These are phyloP conservation scores for Stromatinia cepivora DNA, from an alignment of 2,329 filamentous ascomycete genomes.

Conservation along the genomic window DNA sequence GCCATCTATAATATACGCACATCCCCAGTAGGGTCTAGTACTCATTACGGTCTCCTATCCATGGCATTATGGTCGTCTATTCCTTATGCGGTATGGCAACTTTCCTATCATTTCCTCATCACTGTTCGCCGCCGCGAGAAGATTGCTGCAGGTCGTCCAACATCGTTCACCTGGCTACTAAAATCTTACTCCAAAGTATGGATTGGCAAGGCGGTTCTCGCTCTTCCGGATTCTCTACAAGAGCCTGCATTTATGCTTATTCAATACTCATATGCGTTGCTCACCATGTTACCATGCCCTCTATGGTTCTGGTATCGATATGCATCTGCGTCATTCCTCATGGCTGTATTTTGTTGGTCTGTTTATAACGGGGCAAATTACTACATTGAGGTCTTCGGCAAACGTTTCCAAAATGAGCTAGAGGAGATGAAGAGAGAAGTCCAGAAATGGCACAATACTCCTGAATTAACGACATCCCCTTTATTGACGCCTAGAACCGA, in stretches of 20 bases:
- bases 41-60: slow-evolving; percentile 74
- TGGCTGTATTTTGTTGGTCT: slow-evolving; percentile 86
- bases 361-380: slow-evolving; percentile 96
- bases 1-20: slow-evolving; percentile 80
- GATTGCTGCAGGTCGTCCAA: slow-evolving; percentile 92
- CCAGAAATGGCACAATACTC: slow-evolving; percentile 75
- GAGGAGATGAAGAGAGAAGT: slow-evolving; percentile 88
- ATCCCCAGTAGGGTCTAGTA: slow-evolving; percentile 66
- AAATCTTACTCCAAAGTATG: slow-evolving; percentile 86
- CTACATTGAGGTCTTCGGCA: slow-evolving; percentile 98
- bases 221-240: slow-evolving; percentile 73
- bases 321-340: slow-evolving; percentile 75
- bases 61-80: slow-evolving; percentile 96
- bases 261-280: slow-evolving; percentile 84
- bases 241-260: slow-evolving; percentile 94
- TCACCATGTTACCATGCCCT: slow-evolving; percentile 93
- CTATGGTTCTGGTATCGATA: slow-evolving; percentile 91
- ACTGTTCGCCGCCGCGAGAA: slow-evolving; percentile 92
- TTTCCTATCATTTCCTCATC: slow-evolving; percentile 91
- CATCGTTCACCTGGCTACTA: slow-evolving; percentile 95
- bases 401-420: slow-evolving; percentile 92
- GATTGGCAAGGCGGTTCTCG: slow-evolving; percentile 83
- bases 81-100: slow-evolving; percentile 90
- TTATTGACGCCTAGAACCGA: slow-evolving; percentile 43
- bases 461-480: slow-evolving; percentile 49